Percentiles rank a stretch among this genome's conserved stretches.
Conservation (phyloP, 495 filamentous ascomycete species). For the Aspergillus baeticus region DNA sequence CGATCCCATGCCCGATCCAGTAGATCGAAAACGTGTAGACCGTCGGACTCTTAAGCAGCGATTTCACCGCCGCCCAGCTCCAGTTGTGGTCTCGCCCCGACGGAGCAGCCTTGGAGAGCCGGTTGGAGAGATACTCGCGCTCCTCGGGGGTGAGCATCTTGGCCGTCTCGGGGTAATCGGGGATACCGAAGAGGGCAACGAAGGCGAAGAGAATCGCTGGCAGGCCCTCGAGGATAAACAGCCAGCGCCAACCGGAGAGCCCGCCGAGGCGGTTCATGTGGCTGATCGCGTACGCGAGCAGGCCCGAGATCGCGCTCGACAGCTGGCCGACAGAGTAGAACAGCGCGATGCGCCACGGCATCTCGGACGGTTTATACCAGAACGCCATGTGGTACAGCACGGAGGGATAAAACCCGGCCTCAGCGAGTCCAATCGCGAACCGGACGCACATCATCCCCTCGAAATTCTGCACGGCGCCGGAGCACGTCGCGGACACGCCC, state of each 20-base stretch:
- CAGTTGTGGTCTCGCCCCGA: constrained; percentile 28
- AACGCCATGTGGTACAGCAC: constrained; percentile 43
- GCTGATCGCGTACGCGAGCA: constrained; percentile 41
- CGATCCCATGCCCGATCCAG: constrained; percentile 44
- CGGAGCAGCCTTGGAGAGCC: constrained; percentile 19
- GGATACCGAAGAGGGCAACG: constrained; percentile 36
- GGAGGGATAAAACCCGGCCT: constrained; percentile 39
- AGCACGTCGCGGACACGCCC: constrained; percentile 38
- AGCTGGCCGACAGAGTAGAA: constrained; percentile 40
- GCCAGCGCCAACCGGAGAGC: constrained; percentile 42
- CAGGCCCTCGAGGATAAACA: constrained; percentile 47
- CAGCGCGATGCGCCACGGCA: constrained; percentile 35
- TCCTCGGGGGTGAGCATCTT: constrained; percentile 39
- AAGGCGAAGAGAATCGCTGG: constrained; percentile 36
- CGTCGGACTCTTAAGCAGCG: constrained; percentile 31
- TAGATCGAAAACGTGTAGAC: constrained; percentile 36
- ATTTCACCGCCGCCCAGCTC: constrained; percentile 26
- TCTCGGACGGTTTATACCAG: constrained; percentile 39
- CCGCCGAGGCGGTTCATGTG: constrained; percentile 36
- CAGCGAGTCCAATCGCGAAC: constrained; percentile 40
- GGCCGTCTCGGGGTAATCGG: constrained; percentile 43
- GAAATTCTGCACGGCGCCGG: constrained; percentile 35
- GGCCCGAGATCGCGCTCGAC: constrained; percentile 34
- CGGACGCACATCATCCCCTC: constrained; percentile 40
- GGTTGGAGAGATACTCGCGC: constrained; percentile 24